Conservation (phyloP, 495 filamentous ascomycete genomes). For the Hypoxylon intermedium region DNA sequence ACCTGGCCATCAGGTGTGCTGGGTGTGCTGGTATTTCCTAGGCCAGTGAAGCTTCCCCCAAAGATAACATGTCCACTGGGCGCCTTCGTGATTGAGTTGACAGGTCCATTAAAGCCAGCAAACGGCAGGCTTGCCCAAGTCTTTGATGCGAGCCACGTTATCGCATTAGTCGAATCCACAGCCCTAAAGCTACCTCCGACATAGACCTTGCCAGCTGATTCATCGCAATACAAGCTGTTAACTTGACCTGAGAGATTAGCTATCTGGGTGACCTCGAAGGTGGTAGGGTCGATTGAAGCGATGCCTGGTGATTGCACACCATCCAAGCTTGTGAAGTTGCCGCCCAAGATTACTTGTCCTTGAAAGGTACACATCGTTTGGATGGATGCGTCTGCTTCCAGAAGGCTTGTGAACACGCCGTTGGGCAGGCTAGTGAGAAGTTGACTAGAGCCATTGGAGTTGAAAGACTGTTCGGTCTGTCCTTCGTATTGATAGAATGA, state of each 20-base stretch:
- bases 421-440: slow-evolving; percentile 86
- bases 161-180: slow-evolving; percentile 83
- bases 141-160: slow-evolving; percentile 75
- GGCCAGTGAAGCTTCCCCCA: slow-evolving; percentile 86
- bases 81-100: slow-evolving; percentile 81
- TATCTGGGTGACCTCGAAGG: slow-evolving; percentile 70
- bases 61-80: slow-evolving; percentile 86
- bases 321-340: slow-evolving; percentile 95
- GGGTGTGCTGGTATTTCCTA: slow-evolving; percentile 78
- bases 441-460: slow-evolving; percentile 77
- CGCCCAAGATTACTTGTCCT: slow-evolving; percentile 79
- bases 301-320: slow-evolving; percentile 76
- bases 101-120: slow-evolving; percentile 92
- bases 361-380: slow-evolving; percentile 84
- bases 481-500: slow-evolving; percentile 86
- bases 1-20: slow-evolving; percentile 70
- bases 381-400: slow-evolving; percentile 80
- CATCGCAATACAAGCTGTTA: slow-evolving; percentile 81
- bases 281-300: slow-evolving; percentile 77
- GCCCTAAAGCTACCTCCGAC: slow-evolving; percentile 86
- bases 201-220: slow-evolving; percentile 82
- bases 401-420: slow-evolving; percentile 77
- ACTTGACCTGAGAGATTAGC: slow-evolving; percentile 83
- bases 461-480: slow-evolving; percentile 72
- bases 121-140: slow-evolving; percentile 90